Percentiles rank a stretch among this genome's conserved stretches.
phyloP scores from a whole-genome alignment of 148 eudicot species.

The Rhododendron mucronatum region DNA sequence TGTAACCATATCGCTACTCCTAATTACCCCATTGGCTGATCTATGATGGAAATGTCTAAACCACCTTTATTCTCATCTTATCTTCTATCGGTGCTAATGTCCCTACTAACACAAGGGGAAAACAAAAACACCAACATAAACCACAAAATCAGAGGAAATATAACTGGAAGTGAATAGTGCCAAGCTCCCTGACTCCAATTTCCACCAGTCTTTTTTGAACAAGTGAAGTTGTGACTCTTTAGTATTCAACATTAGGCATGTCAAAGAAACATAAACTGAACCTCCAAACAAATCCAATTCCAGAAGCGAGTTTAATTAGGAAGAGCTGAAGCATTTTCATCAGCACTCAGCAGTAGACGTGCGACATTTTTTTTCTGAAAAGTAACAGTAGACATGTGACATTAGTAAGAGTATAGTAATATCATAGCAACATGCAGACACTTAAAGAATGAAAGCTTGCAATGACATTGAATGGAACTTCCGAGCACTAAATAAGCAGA shows the following conservation, averaged over 20 bases:
- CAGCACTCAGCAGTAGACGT: no score
- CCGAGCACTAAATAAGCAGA: background rate
- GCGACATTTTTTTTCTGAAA: no score
- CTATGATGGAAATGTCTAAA: background rate
- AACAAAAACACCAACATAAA: background rate
- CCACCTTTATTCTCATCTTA: background rate
- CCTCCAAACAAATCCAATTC: background rate
- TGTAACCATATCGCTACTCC: background rate
- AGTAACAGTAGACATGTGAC: background rate
- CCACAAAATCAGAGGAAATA: background rate
- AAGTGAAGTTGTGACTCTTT: no score
- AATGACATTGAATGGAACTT: background rate
- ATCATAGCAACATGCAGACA: background rate
- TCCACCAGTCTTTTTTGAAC: background rate
- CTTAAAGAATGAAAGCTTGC: background rate
- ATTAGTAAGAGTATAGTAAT: background rate
- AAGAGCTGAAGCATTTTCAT: background rate
- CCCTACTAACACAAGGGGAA: background rate
- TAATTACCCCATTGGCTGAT: background rate
- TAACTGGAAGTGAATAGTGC: background rate
- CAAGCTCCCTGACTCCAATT: background rate
- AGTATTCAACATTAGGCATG: background rate
- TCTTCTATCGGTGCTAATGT: background rate
- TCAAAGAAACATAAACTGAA: background rate
- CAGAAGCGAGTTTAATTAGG: background rate